Evolutionary conservation across 345 rosid species (phyloP), one percentile per base, ranked within the genome.

Genomic region (Cardamine chenopodiifolia): DNA sequence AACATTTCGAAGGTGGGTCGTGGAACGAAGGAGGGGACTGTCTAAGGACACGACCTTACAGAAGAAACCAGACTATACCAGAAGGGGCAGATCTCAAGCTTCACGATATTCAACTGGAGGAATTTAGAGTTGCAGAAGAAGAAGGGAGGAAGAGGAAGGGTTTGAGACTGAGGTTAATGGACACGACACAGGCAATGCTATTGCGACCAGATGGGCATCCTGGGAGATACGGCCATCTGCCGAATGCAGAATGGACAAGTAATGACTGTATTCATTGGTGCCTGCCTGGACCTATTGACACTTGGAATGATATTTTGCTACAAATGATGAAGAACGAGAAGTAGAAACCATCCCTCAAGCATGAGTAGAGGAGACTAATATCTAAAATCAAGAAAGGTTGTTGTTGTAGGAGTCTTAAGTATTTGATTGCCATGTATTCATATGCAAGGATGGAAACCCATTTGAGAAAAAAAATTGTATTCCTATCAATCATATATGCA

Each of bases 201-300:
- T 29, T 90, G 73, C 74, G 96, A 62, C 90, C 90, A 2, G 97
- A 90, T 72, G 98, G 98, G 8, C 96, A 90, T 74, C 98, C 92
- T 1, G 87, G 91, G 72, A 73, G 72, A 66, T 90, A 82, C 56
- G 91, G 89, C 40, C 96, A 86, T 35, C 70, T 79, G 80, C 82
- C 85, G 63, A 85, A 83, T 70, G 68, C 45, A 20, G 47, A 71
- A 0, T 49, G 75, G 2, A 81, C 75, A n/a, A 57, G 72, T 48
- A 71, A 77, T 39, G 97, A 89, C 62, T 89, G 96, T 73, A 88
- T 92, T 42, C 93, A 89, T 79, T 89, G 97, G 97, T 92, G 96
- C 82, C 82, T 89, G 80, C 97, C 97, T 8, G 93, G 96, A 35
- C 89, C 97, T 32, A 67, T 88, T 6, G 91, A 85, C 62, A 80